These are phyloP conservation scores for Inonotus obliquus DNA, from an alignment of 1,284 basidiomycete species.

Conservation along the genomic window DNA sequence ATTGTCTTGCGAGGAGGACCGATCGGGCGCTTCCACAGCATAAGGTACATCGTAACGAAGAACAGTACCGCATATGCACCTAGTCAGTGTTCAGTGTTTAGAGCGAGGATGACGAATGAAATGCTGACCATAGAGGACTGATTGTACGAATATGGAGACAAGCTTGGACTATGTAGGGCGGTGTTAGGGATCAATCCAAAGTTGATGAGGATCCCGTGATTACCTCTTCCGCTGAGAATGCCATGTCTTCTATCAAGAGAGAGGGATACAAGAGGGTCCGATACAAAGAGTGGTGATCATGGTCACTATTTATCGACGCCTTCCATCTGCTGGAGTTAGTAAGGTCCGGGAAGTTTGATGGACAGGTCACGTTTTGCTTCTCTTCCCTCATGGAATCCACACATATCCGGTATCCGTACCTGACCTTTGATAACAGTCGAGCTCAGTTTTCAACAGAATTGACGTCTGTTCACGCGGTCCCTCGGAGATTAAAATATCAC, in stretches of 20 bases:
- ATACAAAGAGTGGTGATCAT: neutral
- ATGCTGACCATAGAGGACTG: constrained; percentile 2
- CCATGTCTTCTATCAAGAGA: neutral
- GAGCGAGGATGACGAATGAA: neutral
- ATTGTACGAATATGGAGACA: constrained; percentile 6
- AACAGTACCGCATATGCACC: neutral
- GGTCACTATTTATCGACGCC: neutral
- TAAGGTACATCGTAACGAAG: neutral
- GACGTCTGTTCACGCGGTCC: neutral
- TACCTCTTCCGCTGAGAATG: neutral
- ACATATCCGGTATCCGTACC: neutral
- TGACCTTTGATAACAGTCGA: neutral
- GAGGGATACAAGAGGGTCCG: neutral
- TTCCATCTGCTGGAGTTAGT: neutral
- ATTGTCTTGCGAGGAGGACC: neutral
- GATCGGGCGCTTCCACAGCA: neutral
- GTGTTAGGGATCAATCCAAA: neutral
- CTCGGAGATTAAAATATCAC: neutral
- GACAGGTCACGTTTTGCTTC: neutral
- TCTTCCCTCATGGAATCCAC: neutral
- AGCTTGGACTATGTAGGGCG: constrained; percentile 20
- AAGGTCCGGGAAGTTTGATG: neutral
- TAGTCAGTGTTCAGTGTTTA: neutral
- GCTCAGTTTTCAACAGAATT: neutral
- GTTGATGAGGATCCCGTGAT: neutral